Evolutionary conservation across 2,329 filamentous ascomycete species (phyloP).

Genomic region (Rutstroemia sp.): DNA sequence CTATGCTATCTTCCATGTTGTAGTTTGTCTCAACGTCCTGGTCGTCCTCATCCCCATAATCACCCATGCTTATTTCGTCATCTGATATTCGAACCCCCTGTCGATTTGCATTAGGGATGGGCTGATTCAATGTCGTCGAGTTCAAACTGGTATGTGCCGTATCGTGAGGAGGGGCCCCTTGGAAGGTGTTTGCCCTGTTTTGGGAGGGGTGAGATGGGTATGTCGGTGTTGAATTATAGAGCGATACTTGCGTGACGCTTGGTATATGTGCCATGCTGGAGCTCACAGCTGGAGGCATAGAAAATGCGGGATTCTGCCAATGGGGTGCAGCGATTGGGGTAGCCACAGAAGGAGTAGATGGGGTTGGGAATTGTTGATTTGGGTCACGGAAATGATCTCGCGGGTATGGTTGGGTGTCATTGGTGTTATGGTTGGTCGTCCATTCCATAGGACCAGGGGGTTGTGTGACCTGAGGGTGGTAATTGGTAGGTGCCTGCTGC

Average conservation of each 20-base stretch:
- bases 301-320: slow-evolving; percentile 2
- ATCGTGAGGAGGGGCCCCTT: background rate
- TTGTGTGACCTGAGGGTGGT: background rate
- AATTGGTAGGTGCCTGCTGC: background rate
- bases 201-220: background rate
- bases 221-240: background rate
- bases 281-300: background rate
- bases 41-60: slow-evolving; percentile 32
- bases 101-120: background rate
- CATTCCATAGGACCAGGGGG: background rate
- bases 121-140: background rate
- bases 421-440: background rate
- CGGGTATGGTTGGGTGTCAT: background rate
- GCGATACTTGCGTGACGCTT: background rate
- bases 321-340: background rate
- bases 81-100: slow-evolving; percentile 30
- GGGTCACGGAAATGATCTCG: background rate
- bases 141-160: background rate
- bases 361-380: background rate
- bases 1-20: background rate
- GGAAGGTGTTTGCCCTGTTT: no score
- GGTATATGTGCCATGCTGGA: background rate
- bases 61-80: slow-evolving; percentile 9
- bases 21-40: slow-evolving; percentile 30
- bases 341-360: background rate